Base-by-base conservation (phyloP, 2,329 filamentous ascomycete genomes). In the Fusarium sp. region DNA sequence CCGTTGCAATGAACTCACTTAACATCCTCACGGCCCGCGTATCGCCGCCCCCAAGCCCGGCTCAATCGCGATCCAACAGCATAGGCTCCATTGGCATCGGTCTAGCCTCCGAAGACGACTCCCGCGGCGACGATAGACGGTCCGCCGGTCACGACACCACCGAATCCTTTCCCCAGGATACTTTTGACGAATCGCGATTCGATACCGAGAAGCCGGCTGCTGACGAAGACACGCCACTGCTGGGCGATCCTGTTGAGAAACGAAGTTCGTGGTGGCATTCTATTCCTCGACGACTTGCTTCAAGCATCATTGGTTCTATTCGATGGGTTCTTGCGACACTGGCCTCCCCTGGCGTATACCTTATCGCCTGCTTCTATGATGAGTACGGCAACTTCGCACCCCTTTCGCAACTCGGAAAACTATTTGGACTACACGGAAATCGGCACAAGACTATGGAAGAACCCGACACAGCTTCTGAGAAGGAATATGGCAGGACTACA, bases 21-120 rank as follows among this genome's bases (percentile, higher is more conserved):
- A 97, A 96, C 84, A 93, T 97, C 80, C 89, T 98, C 80, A 96
- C 94, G 77, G 90, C 93, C 79, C 91, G 92, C 83, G 92, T 95
- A 79, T 90, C 89, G 74, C 87, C 88, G 72, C 80, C 88, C 56
- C 81, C 87, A 62, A 88, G 84, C 73, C 84, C 87, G 34, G 78
- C 79, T 44, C 84, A 87, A 57, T 86, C 88, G 61, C 85, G 88
- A 78, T 87, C 87, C 66, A 90, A 89, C 78, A 90, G 88, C 28
- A 81, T 89, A 74, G 83, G 83, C 72, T 85, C 85, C 64, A 79
- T 88, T 65, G 82, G 83, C 66, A 76, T 86, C 48, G 81, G 82
- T 50, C 78, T 85, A 68, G 77, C 81, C 60, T 78, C 83, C 59
- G 82, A 82, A 63, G 79, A 80, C 57, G 73, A 73, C 31, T 68